Percentiles rank a stretch among this genome's conserved stretches.
These are phyloP conservation scores for Phoma herbarum DNA, from an alignment of 2,329 filamentous ascomycete species.

Conservation along the genomic window DNA sequence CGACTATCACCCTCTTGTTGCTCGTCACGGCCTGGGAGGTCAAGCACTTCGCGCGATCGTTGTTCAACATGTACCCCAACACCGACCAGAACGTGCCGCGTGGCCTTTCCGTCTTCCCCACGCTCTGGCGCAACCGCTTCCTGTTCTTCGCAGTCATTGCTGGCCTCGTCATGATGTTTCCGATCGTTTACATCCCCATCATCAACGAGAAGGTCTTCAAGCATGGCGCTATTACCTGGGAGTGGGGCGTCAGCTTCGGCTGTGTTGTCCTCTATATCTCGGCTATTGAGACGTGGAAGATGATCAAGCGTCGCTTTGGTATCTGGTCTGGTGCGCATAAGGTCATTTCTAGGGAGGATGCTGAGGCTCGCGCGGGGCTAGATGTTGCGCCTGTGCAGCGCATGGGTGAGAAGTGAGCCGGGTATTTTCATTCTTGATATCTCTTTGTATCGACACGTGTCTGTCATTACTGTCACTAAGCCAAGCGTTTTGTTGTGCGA, in stretches of 20 bases:
- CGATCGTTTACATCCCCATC: conserved; percentile 57
- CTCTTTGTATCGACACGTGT: conserved; percentile 10
- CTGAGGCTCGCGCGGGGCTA: conserved; percentile 46
- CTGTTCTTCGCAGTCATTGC: conserved; percentile 56
- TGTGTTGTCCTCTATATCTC: conserved; percentile 53
- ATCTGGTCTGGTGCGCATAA: conserved; percentile 47
- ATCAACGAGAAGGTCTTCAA: conserved; percentile 59
- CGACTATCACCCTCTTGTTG: conserved; percentile 55
- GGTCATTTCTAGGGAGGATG: conserved; percentile 46
- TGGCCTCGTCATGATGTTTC: conserved; percentile 54
- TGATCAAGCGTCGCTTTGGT: conserved; percentile 51
- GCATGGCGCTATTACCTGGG: conserved; percentile 55
- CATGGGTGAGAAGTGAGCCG: conserved; percentile 28
- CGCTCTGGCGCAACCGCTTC: conserved; percentile 55
- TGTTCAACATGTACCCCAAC: conserved; percentile 58
- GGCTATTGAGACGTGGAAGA: conserved; percentile 58
- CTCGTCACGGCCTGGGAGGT: conserved; percentile 60
- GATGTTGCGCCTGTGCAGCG: conserved; percentile 13
- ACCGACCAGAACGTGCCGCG: conserved; percentile 30
- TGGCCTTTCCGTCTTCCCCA: conserved; percentile 49
- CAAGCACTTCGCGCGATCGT: conserved; percentile 55
- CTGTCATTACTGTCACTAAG: neutral
- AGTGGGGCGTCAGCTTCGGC: conserved; percentile 57
- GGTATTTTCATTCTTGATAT: neutral
- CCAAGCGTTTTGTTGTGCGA: neutral